Percentiles rank a stretch among this genome's conserved stretches.
Conservation (phyloP, 768 basidiomycete genomes). For the Rhizopogon roseolus region DNA sequence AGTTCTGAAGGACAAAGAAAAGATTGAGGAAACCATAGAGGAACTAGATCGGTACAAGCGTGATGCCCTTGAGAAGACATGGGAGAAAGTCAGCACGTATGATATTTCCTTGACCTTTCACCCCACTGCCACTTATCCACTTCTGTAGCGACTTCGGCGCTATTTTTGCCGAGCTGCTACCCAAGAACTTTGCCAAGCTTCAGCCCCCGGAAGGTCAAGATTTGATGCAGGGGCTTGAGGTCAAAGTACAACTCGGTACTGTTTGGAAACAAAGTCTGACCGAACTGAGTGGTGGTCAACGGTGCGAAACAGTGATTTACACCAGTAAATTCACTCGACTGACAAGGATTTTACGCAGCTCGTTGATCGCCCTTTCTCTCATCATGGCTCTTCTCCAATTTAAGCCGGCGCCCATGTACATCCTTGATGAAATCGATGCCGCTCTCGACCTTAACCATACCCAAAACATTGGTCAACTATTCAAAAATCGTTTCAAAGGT, state of each 20-base stretch:
- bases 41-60: constrained; percentile 93
- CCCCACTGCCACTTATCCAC: background rate
- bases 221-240: constrained; percentile 92
- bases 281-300: constrained; percentile 94
- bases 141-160: constrained; percentile 82
- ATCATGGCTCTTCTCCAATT: constrained; percentile 99
- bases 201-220: constrained; percentile 67
- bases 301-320: constrained; percentile 45
- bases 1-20: constrained; percentile 88
- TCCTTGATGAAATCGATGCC: constrained; percentile 67
- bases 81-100: constrained; percentile 92
- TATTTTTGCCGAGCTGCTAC: constrained; percentile 93
- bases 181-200: constrained; percentile 85
- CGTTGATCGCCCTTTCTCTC: constrained; percentile 92
- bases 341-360: constrained; percentile 48
- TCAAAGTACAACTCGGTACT: constrained; percentile 90
- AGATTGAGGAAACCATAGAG: constrained; percentile 91
- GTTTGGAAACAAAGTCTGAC: constrained; percentile 99
- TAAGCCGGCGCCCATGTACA: constrained; percentile 99
- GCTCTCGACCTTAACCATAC: constrained; percentile 95
- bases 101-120: background rate
- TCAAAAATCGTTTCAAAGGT: too few relatives aligned
- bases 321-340: background rate
- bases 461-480: constrained; percentile 39
- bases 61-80: constrained; percentile 89